Percentiles rank a stretch among this genome's conserved stretches.
These are phyloP conservation scores for Oryza rufipogon DNA, from an alignment of 176 grass and related monocot genomes.

Conservation along the genomic window DNA sequence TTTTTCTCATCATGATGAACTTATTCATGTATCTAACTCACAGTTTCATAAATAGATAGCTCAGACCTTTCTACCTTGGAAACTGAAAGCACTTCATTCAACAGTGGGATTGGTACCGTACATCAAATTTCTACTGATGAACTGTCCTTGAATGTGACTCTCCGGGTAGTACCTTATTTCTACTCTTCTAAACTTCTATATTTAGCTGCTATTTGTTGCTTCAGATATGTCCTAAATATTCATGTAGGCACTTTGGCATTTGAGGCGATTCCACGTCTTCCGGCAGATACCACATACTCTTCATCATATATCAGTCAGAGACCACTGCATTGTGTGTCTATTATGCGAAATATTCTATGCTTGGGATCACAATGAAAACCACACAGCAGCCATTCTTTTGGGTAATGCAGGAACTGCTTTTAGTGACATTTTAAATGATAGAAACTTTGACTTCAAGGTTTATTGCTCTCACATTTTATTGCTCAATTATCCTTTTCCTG, in stretches of 20 bases:
- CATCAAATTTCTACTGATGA: no score
- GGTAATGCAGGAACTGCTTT: constrained; percentile 12
- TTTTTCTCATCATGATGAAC: no score
- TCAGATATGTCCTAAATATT: neutral
- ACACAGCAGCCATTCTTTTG: no score
- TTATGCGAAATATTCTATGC: constrained; percentile 9
- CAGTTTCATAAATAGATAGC: neutral
- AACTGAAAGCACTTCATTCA: constrained; percentile 9
- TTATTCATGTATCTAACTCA: neutral
- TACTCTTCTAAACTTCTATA: no score
- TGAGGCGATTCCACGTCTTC: constrained; percentile 21
- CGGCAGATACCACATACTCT: neutral
- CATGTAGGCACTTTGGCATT: constrained; percentile 33
- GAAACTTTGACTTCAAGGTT: neutral
- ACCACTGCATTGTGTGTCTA: constrained; percentile 4
- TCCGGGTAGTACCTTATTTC: constrained; percentile 15
- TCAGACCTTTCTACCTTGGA: constrained; percentile 8
- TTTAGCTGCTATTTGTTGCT: no score
- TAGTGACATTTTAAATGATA: constrained; percentile 19
- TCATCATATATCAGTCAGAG: constrained; percentile 12
- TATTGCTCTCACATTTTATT: neutral
- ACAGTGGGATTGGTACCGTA: neutral
- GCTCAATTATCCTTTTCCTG: neutral
- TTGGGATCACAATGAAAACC: neutral
- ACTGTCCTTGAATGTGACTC: constrained; percentile 13